These are phyloP conservation scores for Podaxis sp. DNA, from an alignment of 768 basidiomycete genomes.

Conservation along the genomic window DNA sequence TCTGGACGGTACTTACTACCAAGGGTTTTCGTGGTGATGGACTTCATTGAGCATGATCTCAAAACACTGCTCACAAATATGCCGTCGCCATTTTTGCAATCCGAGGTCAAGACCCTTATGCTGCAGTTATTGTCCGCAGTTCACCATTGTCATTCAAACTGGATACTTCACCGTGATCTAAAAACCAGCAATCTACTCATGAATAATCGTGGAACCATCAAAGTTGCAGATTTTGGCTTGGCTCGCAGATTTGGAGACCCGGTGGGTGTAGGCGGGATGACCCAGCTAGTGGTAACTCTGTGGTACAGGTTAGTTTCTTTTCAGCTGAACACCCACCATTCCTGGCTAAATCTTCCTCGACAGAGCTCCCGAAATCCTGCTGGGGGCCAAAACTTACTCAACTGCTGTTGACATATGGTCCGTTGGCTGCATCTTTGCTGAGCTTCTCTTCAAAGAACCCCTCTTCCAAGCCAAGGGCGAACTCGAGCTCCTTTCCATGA, in stretches of 20 bases:
- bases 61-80: slow-evolving; percentile 93
- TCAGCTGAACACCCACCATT: slow-evolving; percentile 16
- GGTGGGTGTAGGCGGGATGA: slow-evolving; percentile 94
- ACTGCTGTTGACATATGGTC: slow-evolving; percentile 99
- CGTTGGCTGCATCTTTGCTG: slow-evolving; percentile 97
- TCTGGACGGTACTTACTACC: slow-evolving; percentile 18
- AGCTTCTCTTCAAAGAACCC: slow-evolving; percentile 91
- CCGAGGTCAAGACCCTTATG: slow-evolving; percentile 97
- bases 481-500: slow-evolving; percentile 88
- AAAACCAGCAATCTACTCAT: slow-evolving; percentile 98
- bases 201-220: slow-evolving; percentile 99
- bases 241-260: slow-evolving; percentile 97
- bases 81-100: slow-evolving; percentile 96
- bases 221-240: slow-evolving; percentile 97
- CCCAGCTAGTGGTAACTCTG: slow-evolving; percentile 95
- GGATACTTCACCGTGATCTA: slow-evolving; percentile 97
- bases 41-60: slow-evolving; percentile 99
- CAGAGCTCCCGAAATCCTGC: slow-evolving; percentile 92
- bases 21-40: slow-evolving; percentile 99
- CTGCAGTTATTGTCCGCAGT: slow-evolving; percentile 92
- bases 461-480: slow-evolving; percentile 98
- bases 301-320: slow-evolving; percentile 85
- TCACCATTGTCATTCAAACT: slow-evolving; percentile 90
- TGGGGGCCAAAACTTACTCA: slow-evolving; percentile 91
- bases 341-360: slow-evolving; percentile 16